A percentile compares a stretch with the other conserved stretches of the same genome.
These are phyloP conservation scores for Rhodotorula sp. DNA, from an alignment of 1,284 basidiomycete species.

Conservation along the genomic window DNA sequence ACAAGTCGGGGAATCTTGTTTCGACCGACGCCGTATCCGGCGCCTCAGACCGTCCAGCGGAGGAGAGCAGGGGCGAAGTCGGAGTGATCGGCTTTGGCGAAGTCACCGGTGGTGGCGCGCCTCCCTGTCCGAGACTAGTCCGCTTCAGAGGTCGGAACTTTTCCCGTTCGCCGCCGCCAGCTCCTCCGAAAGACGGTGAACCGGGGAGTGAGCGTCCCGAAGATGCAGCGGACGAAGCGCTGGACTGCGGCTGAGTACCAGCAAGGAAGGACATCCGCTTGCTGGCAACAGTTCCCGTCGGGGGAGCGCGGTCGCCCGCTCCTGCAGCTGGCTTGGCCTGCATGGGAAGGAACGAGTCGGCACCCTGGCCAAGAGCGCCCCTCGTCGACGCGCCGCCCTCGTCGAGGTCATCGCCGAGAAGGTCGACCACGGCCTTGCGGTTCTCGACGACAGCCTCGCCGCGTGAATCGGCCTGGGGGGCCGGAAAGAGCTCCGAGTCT, in stretches of 20 bases:
- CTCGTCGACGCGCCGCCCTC: not conserved
- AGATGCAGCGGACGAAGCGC: not conserved
- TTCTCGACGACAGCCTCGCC: not conserved
- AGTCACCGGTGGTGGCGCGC: not conserved
- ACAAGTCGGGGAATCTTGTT: conserved; percentile 26
- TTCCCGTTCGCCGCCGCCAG: conserved; percentile 14
- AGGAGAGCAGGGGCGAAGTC: not conserved
- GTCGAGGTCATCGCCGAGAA: conserved; percentile 37
- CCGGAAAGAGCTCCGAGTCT: conserved; percentile 24
- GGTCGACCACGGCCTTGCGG: conserved; percentile 14
- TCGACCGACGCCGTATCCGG: not conserved
- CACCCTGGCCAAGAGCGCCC: not conserved
- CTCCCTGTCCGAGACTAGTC: not conserved
- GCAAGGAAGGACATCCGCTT: conserved; percentile 22
- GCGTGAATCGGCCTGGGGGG: not conserved
- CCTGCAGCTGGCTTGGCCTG: not conserved
- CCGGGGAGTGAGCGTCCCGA: not conserved
- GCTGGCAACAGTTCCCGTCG: not conserved
- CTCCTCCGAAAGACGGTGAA: not conserved
- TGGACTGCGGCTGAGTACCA: not conserved
- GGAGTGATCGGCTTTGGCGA: not conserved
- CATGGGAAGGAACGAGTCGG: not conserved
- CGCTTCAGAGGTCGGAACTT: conserved; percentile 37
- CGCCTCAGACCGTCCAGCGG: not conserved
- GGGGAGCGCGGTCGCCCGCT: not conserved